A percentile compares a stretch with the other conserved stretches of the same genome.
Conservation (phyloP, 371 early-diverging fungal species). For the Phascolomyces articulosus region DNA sequence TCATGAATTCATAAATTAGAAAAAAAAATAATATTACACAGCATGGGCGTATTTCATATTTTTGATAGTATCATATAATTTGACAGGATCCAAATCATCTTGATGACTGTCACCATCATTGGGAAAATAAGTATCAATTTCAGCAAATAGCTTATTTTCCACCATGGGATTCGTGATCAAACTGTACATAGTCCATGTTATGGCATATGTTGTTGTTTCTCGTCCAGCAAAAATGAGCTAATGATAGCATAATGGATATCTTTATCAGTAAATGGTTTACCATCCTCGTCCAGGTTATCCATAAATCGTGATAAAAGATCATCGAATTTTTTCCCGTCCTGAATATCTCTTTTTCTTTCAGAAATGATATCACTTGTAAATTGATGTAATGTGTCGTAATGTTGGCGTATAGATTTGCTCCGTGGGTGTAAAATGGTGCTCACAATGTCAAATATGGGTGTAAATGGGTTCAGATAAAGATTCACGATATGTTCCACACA, state of each 20-base stretch:
- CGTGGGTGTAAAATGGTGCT: conserved; percentile 14
- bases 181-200: conserved; percentile 71
- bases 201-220: conserved; percentile 75
- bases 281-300: conserved; percentile 56
- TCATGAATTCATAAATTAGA: not conserved
- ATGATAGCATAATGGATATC: conserved; percentile 67
- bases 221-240: conserved; percentile 72
- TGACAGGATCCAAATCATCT: conserved; percentile 26
- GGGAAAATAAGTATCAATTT: conserved; percentile 43
- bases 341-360: conserved; percentile 39
- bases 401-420: too few species aligned
- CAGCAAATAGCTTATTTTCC: conserved; percentile 57
- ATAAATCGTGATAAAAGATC: conserved; percentile 70
- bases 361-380: conserved; percentile 51
- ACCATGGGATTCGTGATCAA: conserved; percentile 57
- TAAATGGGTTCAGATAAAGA: conserved; percentile 53
- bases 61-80: conserved; percentile 46
- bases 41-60: conserved; percentile 62
- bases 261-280: conserved; percentile 48
- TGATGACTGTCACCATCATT: not conserved
- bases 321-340: conserved; percentile 41
- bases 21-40: conserved; percentile 49
- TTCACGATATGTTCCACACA: conserved; percentile 12
- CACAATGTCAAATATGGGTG: conserved; percentile 43
- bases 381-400: too few species aligned